Evolutionary conservation across 768 basidiomycete genomes (phyloP).

Genomic region (Vararia minispora): DNA sequence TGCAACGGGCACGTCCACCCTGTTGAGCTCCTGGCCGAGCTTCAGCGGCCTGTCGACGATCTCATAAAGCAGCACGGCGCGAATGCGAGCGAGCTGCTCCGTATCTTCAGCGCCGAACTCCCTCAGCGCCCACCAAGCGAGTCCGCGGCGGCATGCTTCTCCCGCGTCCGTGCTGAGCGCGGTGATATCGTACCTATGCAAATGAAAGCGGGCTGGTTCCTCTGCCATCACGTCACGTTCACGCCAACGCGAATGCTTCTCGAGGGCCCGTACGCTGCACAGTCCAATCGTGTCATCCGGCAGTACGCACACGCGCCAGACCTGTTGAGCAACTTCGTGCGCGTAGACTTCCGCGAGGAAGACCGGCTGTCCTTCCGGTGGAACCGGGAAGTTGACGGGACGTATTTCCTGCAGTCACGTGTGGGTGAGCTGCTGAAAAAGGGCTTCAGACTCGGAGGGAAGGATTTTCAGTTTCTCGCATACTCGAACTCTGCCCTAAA

Average conservation of each 20-base stretch:
- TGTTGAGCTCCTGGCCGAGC: conserved; percentile 32
- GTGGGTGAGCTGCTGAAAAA: conserved; percentile 31
- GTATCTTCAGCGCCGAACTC: conserved; percentile 40
- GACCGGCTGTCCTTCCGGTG: conserved; percentile 64
- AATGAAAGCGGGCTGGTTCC: conserved; percentile 32
- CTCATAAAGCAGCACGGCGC: conserved; percentile 24
- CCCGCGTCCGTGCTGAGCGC: conserved; percentile 21
- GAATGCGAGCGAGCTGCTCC: conserved; percentile 38
- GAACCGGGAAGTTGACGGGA: conserved; percentile 54
- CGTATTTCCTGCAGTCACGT: conserved; percentile 33
- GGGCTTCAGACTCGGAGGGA: conserved; percentile 63
- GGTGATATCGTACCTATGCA: conserved; percentile 10
- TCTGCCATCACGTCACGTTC: conserved; percentile 66
- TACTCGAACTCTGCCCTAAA: conserved; percentile 76
- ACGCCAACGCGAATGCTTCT: conserved; percentile 65
- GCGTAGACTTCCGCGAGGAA: conserved; percentile 81
- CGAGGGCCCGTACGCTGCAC: conserved; percentile 65
- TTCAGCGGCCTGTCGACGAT: conserved; percentile 32
- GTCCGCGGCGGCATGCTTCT: conserved; percentile 33
- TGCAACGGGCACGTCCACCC: conserved; percentile 54
- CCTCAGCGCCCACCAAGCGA: conserved; percentile 32
- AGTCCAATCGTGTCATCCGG: conserved; percentile 76
- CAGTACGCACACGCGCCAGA: conserved; percentile 31
- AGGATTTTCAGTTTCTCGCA: conserved; percentile 68
- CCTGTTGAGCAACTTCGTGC: conserved; percentile 58